A percentile compares a stretch with the other conserved stretches of the same genome.
phyloP scores from a whole-genome alignment of 73 alveolate genomes.

The Effrenium voratum region DNA sequence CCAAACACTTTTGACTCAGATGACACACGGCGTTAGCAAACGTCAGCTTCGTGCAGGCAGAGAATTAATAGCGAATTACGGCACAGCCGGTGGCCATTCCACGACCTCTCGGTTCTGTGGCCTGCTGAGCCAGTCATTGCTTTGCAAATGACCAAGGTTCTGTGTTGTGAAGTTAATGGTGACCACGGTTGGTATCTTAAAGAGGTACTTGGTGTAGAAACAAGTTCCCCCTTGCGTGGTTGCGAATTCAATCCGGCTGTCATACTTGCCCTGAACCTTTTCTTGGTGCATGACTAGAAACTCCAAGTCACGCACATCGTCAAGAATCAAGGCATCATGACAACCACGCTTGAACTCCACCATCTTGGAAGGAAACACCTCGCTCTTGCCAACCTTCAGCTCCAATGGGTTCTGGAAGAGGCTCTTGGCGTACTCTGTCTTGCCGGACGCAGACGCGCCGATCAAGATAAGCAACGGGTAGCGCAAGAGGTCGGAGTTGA shows the following conservation, averaged over 20 bases:
- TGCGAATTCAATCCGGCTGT: not conserved
- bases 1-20: no score
- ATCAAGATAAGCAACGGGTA: not conserved
- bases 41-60: no score
- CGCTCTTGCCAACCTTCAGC: not conserved
- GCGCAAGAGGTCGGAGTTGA: not conserved
- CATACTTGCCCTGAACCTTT: not conserved
- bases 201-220: not conserved
- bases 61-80: no score
- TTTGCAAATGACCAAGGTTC: not conserved
- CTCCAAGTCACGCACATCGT: not conserved
- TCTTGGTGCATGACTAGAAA: not conserved
- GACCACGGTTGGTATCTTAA: not conserved
- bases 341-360: not conserved
- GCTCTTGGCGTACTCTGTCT: not conserved
- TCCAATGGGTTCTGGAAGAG: not conserved
- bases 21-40: no score
- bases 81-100: no score
- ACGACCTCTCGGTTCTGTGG: not conserved
- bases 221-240: not conserved
- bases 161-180: not conserved
- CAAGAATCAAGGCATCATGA: not conserved
- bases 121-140: not conserved
- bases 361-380: not conserved
- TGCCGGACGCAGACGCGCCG: not conserved